Evolutionary conservation across 805 yeast genomes (phyloP).

Genomic region (Teunomyces gatunensis): DNA sequence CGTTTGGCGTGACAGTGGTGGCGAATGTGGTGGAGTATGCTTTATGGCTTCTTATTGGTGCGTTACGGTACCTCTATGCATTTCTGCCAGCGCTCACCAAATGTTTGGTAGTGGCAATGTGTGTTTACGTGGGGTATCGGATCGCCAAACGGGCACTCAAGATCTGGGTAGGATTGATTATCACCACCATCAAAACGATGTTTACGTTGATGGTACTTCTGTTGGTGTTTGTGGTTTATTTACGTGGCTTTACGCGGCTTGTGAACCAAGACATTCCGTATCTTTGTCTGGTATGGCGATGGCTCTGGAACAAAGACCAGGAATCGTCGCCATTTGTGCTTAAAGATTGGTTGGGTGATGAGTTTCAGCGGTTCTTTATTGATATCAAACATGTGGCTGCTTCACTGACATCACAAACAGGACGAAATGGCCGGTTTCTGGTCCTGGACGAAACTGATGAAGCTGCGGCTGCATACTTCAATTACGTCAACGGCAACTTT

Average conservation of each 20-base stretch:
- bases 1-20: slow-evolving; percentile 6
- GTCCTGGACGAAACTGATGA: slow-evolving; percentile 1
- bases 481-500: slow-evolving; percentile 8
- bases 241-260: slow-evolving; percentile 21
- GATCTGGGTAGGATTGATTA: slow-evolving; percentile 21
- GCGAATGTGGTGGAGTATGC: slow-evolving; percentile 14
- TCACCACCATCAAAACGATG: slow-evolving; percentile 18
- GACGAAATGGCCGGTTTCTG: neutral
- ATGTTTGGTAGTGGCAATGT: slow-evolving; percentile 11
- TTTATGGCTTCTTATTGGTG: slow-evolving; percentile 11
- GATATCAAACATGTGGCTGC: neutral
- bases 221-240: slow-evolving; percentile 15
- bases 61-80: neutral
- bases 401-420: neutral
- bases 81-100: slow-evolving; percentile 9
- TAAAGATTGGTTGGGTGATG: neutral
- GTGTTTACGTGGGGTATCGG: slow-evolving; percentile 18
- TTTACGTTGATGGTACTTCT: slow-evolving; percentile 13
- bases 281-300: neutral
- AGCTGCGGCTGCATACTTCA: slow-evolving; percentile 6
- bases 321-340: neutral
- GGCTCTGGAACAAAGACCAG: neutral
- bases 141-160: slow-evolving; percentile 12
- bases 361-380: neutral
- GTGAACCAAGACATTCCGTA: slow-evolving; percentile 17